These are phyloP conservation scores for Trichoderma koningii DNA, from an alignment of 2,329 filamentous ascomycete genomes.

Conservation along the genomic window DNA sequence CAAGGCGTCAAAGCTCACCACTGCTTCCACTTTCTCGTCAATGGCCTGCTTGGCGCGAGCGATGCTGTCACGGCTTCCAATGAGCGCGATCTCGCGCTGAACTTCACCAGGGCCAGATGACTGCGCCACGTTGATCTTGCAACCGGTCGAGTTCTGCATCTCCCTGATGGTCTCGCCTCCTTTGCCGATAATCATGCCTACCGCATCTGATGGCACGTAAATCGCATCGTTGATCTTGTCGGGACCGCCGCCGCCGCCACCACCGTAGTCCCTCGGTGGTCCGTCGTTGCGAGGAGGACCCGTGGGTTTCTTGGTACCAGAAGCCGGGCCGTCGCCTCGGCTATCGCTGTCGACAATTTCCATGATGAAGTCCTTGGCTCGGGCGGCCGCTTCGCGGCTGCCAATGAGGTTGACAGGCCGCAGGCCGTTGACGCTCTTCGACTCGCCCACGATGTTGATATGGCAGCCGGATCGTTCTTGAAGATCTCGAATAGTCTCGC, in stretches of 20 bases:
- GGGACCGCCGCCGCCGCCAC: conserved; percentile 43
- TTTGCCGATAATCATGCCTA: conserved; percentile 96
- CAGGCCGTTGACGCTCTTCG: conserved; percentile 87
- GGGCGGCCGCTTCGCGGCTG: conserved; percentile 69
- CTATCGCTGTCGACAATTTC: conserved; percentile 94
- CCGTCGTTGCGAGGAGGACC: conserved; percentile 38
- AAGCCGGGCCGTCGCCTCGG: conserved; percentile 52
- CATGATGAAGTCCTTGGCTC: conserved; percentile 84
- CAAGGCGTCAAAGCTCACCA: conserved; percentile 57
- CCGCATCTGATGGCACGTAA: conserved; percentile 83
- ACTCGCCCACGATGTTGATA: conserved; percentile 92
- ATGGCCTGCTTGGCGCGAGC: conserved; percentile 80
- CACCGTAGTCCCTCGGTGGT: conserved; percentile 42
- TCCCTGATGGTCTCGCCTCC: conserved; percentile 92
- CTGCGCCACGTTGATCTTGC: conserved; percentile 92
- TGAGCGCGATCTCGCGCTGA: conserved; percentile 83
- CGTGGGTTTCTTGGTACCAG: conserved; percentile 36
- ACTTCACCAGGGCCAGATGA: conserved; percentile 75
- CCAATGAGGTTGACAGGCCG: conserved; percentile 90
- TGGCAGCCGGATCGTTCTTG: conserved; percentile 93
- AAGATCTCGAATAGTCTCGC: conserved; percentile 88
- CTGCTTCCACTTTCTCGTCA: conserved; percentile 88
- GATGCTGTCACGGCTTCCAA: conserved; percentile 76
- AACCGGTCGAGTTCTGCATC: conserved; percentile 84
- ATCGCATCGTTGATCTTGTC: conserved; percentile 83